phyloP scores from a whole-genome alignment of 345 rosid species.

The Melaleuca alternifolia region DNA sequence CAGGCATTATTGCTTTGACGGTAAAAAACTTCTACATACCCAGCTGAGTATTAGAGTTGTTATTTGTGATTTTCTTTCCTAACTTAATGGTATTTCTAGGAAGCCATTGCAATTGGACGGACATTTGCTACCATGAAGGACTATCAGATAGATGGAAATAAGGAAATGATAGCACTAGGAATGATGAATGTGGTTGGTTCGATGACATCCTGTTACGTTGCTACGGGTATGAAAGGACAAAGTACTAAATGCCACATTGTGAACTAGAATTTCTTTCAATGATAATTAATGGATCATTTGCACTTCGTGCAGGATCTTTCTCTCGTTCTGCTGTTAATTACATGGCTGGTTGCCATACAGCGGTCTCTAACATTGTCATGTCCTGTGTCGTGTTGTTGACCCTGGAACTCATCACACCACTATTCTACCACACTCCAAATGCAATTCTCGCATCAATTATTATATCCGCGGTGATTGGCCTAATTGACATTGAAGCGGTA shows the following conservation, averaged over 20 bases:
- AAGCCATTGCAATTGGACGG: slow-evolving; percentile 35
- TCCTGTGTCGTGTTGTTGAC: slow-evolving; percentile 52
- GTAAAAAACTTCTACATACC: neutral
- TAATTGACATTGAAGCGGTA: slow-evolving; percentile 42
- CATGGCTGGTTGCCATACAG: slow-evolving; percentile 79
- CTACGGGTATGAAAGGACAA: slow-evolving; percentile 14
- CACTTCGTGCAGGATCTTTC: slow-evolving; percentile 41
- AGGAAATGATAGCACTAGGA: slow-evolving; percentile 40
- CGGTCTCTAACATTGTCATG: slow-evolving; percentile 74
- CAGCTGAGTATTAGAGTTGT: neutral
- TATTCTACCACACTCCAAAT: slow-evolving; percentile 67
- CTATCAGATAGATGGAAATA: slow-evolving; percentile 39
- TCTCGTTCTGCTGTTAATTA: slow-evolving; percentile 78
- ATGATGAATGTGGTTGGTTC: slow-evolving; percentile 35
- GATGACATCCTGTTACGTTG: slow-evolving; percentile 29
- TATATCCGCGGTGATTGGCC: slow-evolving; percentile 56
- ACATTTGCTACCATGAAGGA: slow-evolving; percentile 32
- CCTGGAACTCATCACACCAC: slow-evolving; percentile 47
- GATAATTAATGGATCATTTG: neutral
- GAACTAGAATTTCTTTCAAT: neutral
- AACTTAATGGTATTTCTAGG: slow-evolving; percentile 3
- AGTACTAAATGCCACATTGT: neutral
- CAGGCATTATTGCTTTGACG: slow-evolving; percentile 8
- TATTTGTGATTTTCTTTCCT: neutral
- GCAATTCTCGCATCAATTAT: slow-evolving; percentile 62